These are phyloP conservation scores for Platanthera zijinensis DNA, from an alignment of 106 monocot genomes.

Conservation along the genomic window DNA sequence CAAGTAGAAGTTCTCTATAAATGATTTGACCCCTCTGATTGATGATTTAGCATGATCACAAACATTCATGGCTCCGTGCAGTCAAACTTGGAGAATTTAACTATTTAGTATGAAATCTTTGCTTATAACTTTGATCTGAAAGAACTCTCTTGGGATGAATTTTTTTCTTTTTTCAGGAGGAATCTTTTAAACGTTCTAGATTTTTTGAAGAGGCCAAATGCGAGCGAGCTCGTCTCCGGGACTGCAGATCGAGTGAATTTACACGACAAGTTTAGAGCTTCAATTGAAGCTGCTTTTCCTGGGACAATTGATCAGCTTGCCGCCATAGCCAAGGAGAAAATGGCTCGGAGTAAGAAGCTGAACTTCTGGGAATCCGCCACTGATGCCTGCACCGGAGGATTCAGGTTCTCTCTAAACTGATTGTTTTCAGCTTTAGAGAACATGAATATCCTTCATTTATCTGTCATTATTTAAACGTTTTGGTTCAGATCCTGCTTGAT, in stretches of 20 bases:
- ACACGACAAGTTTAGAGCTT: slow-evolving; percentile 62
- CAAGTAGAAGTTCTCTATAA: no score
- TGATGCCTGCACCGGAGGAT: slow-evolving; percentile 73
- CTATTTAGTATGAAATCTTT: no score
- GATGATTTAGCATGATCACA: no score
- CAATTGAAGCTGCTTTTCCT: slow-evolving; percentile 61
- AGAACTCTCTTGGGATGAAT: not conserved
- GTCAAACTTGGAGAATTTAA: no score
- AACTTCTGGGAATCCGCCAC: slow-evolving; percentile 86
- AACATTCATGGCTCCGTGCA: no score
- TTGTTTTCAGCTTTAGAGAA: not conserved
- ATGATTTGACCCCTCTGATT: no score
- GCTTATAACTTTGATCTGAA: no score
- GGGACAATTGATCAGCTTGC: slow-evolving; percentile 55
- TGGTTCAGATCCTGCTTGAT: not conserved
- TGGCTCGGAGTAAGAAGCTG: slow-evolving; percentile 40
- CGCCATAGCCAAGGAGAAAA: slow-evolving; percentile 47
- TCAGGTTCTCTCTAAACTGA: slow-evolving; percentile 65
- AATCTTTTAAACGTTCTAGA: slow-evolving; percentile 89
- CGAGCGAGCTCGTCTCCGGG: slow-evolving; percentile 85
- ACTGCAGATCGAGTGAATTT: slow-evolving; percentile 75
- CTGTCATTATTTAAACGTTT: not conserved
- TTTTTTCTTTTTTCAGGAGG: slow-evolving; percentile 36
- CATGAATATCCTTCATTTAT: not conserved
- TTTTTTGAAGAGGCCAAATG: slow-evolving; percentile 86